Conservation (phyloP, 73 alveolate genomes). For the Paramecium caudatum region DNA sequence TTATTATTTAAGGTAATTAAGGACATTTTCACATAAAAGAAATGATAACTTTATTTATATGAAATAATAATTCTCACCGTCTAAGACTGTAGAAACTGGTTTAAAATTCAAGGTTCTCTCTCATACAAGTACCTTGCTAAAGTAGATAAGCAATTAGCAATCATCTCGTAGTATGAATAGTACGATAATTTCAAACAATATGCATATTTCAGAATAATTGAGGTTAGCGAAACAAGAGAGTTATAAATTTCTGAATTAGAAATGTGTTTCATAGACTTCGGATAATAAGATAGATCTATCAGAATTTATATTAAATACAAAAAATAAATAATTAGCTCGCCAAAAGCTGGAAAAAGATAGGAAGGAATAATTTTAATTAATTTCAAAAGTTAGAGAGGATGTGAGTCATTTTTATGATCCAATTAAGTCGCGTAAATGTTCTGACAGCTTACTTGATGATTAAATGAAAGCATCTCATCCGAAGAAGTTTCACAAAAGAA, state of each 20-base stretch:
- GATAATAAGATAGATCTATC: not conserved
- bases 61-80: not conserved
- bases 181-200: not conserved
- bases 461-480: not conserved
- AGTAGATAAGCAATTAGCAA: not conserved
- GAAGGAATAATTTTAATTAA: not conserved
- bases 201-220: slow-evolving; percentile 18
- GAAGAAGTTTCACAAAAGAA: not conserved
- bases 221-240: not conserved
- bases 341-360: not conserved
- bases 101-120: slow-evolving; percentile 12
- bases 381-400: slow-evolving; percentile 51
- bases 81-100: slow-evolving; percentile 41
- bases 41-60: not conserved
- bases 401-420: slow-evolving; percentile 66
- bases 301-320: not conserved
- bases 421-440: not conserved
- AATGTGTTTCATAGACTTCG: not conserved
- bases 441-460: not conserved
- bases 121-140: not conserved
- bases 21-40: slow-evolving; percentile 25
- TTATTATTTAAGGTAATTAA: not conserved
- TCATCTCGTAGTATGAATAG: not conserved
- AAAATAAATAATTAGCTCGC: not conserved
- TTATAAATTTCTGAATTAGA: not conserved